Conservation (phyloP, 2,329 filamentous ascomycete genomes). For the Aspergillus fijiensis region DNA sequence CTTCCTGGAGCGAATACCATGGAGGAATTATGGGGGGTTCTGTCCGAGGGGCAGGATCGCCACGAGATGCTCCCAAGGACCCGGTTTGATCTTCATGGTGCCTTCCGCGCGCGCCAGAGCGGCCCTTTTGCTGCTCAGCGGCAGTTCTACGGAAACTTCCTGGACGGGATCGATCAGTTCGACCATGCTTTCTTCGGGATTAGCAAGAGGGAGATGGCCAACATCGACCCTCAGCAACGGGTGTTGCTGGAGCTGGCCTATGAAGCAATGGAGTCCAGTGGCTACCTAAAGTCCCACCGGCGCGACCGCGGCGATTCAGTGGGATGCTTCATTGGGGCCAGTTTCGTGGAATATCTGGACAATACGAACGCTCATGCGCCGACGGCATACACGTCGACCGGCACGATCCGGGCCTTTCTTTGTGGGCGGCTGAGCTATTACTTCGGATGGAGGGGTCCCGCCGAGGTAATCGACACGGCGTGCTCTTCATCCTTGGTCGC, state of each 20-base stretch:
- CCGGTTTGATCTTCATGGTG: no score
- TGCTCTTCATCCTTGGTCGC: conserved; percentile 26
- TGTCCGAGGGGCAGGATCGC: no score
- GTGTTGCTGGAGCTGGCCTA: conserved; percentile 5
- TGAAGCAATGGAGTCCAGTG: conserved; percentile 2
- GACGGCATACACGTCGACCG: conserved; percentile 35
- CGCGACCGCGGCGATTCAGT: conserved; percentile 17
- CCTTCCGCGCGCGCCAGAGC: no score
- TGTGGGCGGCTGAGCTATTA: conserved; percentile 38
- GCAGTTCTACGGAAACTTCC: conserved; percentile 19
- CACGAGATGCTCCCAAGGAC: no score
- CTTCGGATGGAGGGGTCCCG: conserved; percentile 44
- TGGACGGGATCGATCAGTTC: conserved; percentile 24
- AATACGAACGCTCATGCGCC: conserved; percentile 38
- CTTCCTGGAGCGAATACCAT: no score
- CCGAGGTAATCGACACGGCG: conserved; percentile 7
- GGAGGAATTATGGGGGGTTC: no score
- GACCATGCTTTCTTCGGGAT: conserved; percentile 35
- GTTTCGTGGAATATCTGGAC: conserved; percentile 39
- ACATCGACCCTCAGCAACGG: conserved; percentile 10
- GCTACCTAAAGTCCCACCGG: background rate
- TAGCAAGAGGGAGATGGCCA: background rate
- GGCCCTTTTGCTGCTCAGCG: no score
- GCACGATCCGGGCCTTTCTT: conserved; percentile 20
- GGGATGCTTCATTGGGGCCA: conserved; percentile 41